Conservation (phyloP, 371 early-diverging fungal genomes). For the Mucor piriformis region DNA sequence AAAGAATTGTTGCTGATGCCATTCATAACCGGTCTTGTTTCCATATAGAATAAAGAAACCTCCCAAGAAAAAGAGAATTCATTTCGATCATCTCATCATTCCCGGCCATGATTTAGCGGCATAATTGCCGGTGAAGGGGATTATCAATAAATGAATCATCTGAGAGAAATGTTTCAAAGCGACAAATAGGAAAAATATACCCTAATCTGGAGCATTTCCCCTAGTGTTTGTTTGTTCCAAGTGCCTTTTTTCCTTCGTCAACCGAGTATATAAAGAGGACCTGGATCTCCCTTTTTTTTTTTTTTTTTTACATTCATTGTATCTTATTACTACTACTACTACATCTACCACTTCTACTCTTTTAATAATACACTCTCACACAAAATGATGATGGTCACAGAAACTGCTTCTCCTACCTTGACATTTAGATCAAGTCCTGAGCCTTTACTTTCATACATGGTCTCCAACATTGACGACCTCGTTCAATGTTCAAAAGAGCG, state of each 20-base stretch:
- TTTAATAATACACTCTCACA: background rate
- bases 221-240: constrained; percentile 1
- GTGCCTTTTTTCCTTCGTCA: background rate
- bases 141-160: background rate
- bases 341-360: background rate
- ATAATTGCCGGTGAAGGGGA: background rate
- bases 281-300: background rate
- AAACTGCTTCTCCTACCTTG: constrained; percentile 17
- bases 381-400: constrained; percentile 19
- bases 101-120: background rate
- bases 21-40: background rate
- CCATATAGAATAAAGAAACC: background rate
- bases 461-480: constrained; percentile 30
- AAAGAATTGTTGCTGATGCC: background rate
- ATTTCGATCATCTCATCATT: background rate
- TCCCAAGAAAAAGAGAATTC: background rate
- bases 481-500: constrained; percentile 40
- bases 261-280: constrained; percentile 8
- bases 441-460: constrained; percentile 38
- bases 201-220: constrained; percentile 16
- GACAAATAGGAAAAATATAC: constrained; percentile 15
- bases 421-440: constrained; percentile 34
- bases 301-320: background rate
- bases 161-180: constrained; percentile 7
- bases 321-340: background rate